Percentiles rank a stretch among this genome's conserved stretches.
These are phyloP conservation scores for Backusella luteola DNA, from an alignment of 192 early-diverging fungal species.

Conservation along the genomic window DNA sequence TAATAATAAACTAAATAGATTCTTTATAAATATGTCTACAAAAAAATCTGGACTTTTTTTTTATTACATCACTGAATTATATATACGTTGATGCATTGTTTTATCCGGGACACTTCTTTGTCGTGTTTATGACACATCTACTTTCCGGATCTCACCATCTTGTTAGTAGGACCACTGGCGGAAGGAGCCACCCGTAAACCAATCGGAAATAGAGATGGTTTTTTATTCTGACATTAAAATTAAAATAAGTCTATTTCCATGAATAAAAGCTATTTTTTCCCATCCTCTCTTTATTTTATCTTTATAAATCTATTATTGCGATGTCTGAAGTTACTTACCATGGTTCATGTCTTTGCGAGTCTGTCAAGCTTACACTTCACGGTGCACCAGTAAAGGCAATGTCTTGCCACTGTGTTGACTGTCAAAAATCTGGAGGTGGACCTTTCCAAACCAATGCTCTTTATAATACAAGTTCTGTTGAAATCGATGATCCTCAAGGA, in stretches of 20 bases:
- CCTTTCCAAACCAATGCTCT: slow-evolving; percentile 20
- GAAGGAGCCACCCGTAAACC: neutral
- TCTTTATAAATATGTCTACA: neutral
- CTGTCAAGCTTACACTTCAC: neutral
- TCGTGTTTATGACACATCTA: neutral
- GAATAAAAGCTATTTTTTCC: neutral
- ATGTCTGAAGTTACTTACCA: slow-evolving; percentile 3
- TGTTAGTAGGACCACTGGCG: neutral
- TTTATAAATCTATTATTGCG: neutral
- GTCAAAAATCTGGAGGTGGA: slow-evolving; percentile 17
- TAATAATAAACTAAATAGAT: neutral
- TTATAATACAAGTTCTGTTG: neutral
- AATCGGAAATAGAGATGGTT: neutral
- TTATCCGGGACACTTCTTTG: neutral
- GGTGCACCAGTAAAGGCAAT: slow-evolving; percentile 12
- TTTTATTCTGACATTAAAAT: neutral
- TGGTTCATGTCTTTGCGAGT: slow-evolving; percentile 18
- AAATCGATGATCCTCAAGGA: neutral
- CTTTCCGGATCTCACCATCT: neutral
- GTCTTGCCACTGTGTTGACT: slow-evolving; percentile 16
- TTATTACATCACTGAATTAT: too few species aligned
- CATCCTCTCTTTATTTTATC: neutral
- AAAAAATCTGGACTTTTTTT: neutral
- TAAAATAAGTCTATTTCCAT: neutral
- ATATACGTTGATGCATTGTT: too few species aligned